These are phyloP conservation scores for Candida arabinofermentans DNA, from an alignment of 805 yeast species.

Conservation along the genomic window DNA sequence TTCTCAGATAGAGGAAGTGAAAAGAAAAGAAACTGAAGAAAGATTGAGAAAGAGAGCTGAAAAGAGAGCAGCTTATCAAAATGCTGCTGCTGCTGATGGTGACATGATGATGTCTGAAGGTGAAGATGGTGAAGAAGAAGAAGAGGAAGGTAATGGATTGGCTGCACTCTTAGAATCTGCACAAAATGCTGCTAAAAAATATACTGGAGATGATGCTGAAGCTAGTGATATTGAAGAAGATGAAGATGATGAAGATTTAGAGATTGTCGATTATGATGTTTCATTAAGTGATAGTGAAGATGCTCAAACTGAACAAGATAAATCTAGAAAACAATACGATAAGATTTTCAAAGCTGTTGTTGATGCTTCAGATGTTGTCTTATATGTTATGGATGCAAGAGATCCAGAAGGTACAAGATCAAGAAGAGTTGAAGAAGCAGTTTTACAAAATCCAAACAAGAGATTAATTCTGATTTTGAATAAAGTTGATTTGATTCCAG, in stretches of 20 bases:
- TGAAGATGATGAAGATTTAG: slow-evolving; percentile 46
- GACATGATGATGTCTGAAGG: slow-evolving; percentile 37
- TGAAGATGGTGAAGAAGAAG: slow-evolving; percentile 39
- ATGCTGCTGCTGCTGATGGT: slow-evolving; percentile 32
- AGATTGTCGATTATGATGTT: slow-evolving; percentile 46
- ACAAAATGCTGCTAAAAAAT: slow-evolving; percentile 77
- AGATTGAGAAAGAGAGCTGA: slow-evolving; percentile 47
- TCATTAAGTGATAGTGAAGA: slow-evolving; percentile 39
- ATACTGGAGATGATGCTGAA: slow-evolving; percentile 49
- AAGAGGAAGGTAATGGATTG: slow-evolving; percentile 44
- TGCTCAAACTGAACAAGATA: slow-evolving; percentile 51
- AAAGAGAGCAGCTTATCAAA: slow-evolving; percentile 40
- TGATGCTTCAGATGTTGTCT: slow-evolving; percentile 84
- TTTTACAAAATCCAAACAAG: slow-evolving; percentile 73
- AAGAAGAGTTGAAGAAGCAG: slow-evolving; percentile 84
- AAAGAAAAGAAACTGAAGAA: slow-evolving; percentile 52
- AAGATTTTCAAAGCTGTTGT: slow-evolving; percentile 91
- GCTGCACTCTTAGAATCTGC: slow-evolving; percentile 90
- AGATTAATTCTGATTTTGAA: slow-evolving; percentile 82
- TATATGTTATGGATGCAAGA: slow-evolving; percentile 95
- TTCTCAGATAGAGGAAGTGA: slow-evolving; percentile 61
- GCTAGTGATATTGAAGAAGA: slow-evolving; percentile 36
- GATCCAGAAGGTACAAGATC: slow-evolving; percentile 96
- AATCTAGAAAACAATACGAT: slow-evolving; percentile 87
- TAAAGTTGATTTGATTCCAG: slow-evolving; percentile 91